A percentile compares a stretch with the other conserved stretches of the same genome.
phyloP scores from a whole-genome alignment of 129 eudicot species.

The Heracleum sosnowskyi region DNA sequence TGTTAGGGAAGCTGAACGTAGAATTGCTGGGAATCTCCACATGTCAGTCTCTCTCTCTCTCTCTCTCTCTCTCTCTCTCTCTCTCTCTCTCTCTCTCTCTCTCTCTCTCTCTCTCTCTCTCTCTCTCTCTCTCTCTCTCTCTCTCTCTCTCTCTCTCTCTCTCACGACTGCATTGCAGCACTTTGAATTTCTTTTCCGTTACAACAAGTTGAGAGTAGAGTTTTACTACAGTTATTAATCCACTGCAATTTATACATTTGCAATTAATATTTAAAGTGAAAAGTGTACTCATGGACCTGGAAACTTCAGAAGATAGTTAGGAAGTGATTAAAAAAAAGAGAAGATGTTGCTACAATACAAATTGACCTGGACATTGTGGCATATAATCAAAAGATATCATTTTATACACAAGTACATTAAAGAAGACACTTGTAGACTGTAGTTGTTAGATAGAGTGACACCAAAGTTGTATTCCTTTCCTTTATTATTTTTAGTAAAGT shows the following conservation, averaged over 20 bases:
- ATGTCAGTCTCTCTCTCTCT: conserved; percentile 35
- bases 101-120: background rate
- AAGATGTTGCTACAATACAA: background rate
- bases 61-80: too few relatives aligned
- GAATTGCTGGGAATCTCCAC: conserved; percentile 70
- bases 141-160: background rate
- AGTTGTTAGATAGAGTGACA: background rate
- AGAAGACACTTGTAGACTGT: too few relatives aligned
- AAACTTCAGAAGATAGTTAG: too few relatives aligned
- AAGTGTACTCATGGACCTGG: too few relatives aligned
- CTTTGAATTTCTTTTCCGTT: too few relatives aligned
- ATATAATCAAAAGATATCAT: background rate
- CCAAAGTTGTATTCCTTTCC: background rate
- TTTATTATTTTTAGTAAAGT: background rate
- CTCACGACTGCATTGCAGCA: too few relatives aligned
- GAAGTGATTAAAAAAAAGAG: background rate
- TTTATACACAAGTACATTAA: background rate
- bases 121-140: too few relatives aligned
- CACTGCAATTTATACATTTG: background rate
- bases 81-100: background rate
- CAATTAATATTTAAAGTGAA: background rate
- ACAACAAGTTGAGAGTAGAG: too few relatives aligned
- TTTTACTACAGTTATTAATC: too few relatives aligned
- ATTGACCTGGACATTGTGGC: background rate
- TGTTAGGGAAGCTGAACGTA: conserved; percentile 85